Percentiles rank a stretch among this genome's conserved stretches.
Conservation (phyloP, 371 early-diverging fungal species). For the Apophysomyces trapeziformis region DNA sequence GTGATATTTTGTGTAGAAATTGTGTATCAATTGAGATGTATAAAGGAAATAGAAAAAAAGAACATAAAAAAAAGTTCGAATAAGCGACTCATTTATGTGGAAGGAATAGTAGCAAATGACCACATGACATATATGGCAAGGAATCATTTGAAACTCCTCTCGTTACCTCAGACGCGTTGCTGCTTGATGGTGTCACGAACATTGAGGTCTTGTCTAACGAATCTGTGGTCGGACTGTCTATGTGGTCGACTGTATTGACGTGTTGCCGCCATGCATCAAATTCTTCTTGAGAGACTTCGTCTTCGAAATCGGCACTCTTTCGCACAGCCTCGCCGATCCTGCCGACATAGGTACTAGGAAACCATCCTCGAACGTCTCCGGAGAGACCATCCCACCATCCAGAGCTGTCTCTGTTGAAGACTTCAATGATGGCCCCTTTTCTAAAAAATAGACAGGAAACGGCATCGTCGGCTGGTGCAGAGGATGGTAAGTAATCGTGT, state of each 20-base stretch:
- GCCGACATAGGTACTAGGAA: slow-evolving; percentile 57
- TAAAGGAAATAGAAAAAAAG: not conserved
- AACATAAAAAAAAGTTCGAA: not conserved
- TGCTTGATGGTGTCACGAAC: slow-evolving; percentile 2
- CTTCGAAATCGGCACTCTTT: slow-evolving; percentile 40
- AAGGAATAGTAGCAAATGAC: slow-evolving; percentile 7
- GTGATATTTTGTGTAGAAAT: not conserved
- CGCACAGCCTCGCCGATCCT: slow-evolving; percentile 47
- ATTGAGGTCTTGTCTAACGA: slow-evolving; percentile 5
- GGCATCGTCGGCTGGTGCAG: slow-evolving; percentile 40
- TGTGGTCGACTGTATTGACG: slow-evolving; percentile 6
- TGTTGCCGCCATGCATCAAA: slow-evolving; percentile 33
- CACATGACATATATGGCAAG: slow-evolving; percentile 10
- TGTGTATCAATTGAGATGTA: too few species aligned
- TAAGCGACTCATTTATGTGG: slow-evolving; percentile 3
- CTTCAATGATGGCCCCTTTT: slow-evolving; percentile 57
- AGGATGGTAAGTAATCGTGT: slow-evolving; percentile 50
- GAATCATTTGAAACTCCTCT: slow-evolving; percentile 4
- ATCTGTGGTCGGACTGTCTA: not conserved
- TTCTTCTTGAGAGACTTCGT: slow-evolving; percentile 37
- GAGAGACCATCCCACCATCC: slow-evolving; percentile 63
- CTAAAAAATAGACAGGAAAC: slow-evolving; percentile 48
- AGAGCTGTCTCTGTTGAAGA: slow-evolving; percentile 49
- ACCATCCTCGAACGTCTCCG: slow-evolving; percentile 54
- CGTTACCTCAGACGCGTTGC: slow-evolving; percentile 10